Conservation (phyloP, 1,284 basidiomycete genomes). For the Tilletia horrida region DNA sequence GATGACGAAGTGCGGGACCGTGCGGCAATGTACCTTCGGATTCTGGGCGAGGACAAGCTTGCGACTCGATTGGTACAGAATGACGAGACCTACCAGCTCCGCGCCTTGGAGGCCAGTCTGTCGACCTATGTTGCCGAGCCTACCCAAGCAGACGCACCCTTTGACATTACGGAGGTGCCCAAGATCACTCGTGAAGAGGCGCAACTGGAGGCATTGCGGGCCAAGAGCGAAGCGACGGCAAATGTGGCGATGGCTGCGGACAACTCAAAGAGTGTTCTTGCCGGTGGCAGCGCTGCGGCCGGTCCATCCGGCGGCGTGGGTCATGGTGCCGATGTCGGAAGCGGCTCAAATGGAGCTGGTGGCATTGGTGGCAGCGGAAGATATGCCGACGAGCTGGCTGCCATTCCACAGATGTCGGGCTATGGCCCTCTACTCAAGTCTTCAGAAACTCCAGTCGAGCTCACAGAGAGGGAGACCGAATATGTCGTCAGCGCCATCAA, state of each 20-base stretch:
- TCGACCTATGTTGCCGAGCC: conserved; percentile 44
- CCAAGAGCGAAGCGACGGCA: conserved; percentile 46
- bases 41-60: conserved; percentile 74
- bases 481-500: conserved; percentile 96
- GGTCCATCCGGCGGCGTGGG: conserved; percentile 23
- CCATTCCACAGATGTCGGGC: conserved; percentile 76
- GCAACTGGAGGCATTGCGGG: conserved; percentile 43
- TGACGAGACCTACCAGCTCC: conserved; percentile 67
- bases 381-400: conserved; percentile 78
- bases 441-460: conserved; percentile 71
- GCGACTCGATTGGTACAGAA: conserved; percentile 77
- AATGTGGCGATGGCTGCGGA: conserved; percentile 51
- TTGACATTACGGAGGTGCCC: conserved; percentile 46
- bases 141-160: conserved; percentile 32
- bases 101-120: conserved; percentile 44
- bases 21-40: conserved; percentile 77
- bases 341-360: conserved; percentile 31
- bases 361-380: conserved; percentile 58
- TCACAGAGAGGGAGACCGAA: conserved; percentile 96
- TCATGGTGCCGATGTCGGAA: conserved; percentile 29
- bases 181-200: conserved; percentile 45
- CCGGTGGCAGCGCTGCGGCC: conserved; percentile 17
- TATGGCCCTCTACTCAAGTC: conserved; percentile 89
- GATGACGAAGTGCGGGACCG: conserved; percentile 99
- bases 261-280: conserved; percentile 33